These are phyloP conservation scores for Boletus sp. DNA, from an alignment of 1,284 basidiomycete genomes.

Conservation along the genomic window DNA sequence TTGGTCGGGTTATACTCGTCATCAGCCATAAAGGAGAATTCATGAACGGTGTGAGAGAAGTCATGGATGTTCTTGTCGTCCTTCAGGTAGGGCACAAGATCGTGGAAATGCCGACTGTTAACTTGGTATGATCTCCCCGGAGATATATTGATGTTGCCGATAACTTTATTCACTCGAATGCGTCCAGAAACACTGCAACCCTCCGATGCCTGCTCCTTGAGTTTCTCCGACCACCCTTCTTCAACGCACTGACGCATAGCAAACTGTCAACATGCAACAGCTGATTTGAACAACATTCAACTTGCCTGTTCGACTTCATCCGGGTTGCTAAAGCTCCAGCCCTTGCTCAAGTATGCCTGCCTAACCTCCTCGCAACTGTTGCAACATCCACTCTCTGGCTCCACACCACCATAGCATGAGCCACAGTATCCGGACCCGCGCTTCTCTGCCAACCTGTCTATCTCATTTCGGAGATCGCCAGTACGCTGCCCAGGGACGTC, in stretches of 20 bases:
- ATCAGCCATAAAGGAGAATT: slow-evolving; percentile 81
- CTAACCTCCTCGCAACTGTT: slow-evolving; percentile 96
- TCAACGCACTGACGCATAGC: slow-evolving; percentile 66
- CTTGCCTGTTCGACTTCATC: slow-evolving; percentile 89
- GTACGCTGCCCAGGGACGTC: slow-evolving; percentile 55
- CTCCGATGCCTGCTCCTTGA: slow-evolving; percentile 88
- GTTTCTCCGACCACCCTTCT: slow-evolving; percentile 94
- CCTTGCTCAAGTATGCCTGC: slow-evolving; percentile 83
- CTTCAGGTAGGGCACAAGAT: slow-evolving; percentile 92
- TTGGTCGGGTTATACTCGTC: slow-evolving; percentile 72
- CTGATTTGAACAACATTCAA: slow-evolving; percentile 3
- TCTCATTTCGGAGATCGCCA: slow-evolving; percentile 76
- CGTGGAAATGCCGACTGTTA: slow-evolving; percentile 79
- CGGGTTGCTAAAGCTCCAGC: slow-evolving; percentile 93
- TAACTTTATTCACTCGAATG: slow-evolving; percentile 95
- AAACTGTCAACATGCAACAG: slow-evolving; percentile 2
- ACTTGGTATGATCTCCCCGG: slow-evolving; percentile 93
- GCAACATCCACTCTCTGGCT: slow-evolving; percentile 84
- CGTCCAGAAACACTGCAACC: slow-evolving; percentile 93
- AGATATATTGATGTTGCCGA: slow-evolving; percentile 85
- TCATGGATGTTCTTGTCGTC: slow-evolving; percentile 87
- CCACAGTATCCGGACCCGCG: slow-evolving; percentile 78
- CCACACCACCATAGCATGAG: slow-evolving; percentile 92
- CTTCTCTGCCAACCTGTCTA: slow-evolving; percentile 72
- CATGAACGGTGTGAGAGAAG: slow-evolving; percentile 88